Evolutionary conservation across 2,329 filamentous ascomycete species (phyloP).

Genomic region (Aquanectria penicillioides): DNA sequence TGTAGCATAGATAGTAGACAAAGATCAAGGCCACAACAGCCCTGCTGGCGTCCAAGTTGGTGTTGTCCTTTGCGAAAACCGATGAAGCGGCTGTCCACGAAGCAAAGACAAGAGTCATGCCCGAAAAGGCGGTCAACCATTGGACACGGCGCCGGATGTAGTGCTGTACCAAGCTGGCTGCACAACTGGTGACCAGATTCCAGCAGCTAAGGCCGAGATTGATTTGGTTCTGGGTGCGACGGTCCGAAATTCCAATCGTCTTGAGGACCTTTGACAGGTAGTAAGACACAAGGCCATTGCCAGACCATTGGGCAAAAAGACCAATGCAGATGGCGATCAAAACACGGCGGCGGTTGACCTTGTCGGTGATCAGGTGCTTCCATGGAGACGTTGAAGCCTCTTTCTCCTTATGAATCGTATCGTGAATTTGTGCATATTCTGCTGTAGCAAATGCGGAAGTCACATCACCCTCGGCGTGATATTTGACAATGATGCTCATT

Average conservation of each 20-base stretch:
- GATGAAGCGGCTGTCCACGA: too few relatives aligned
- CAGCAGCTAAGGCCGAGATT: too few relatives aligned
- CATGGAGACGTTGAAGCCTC: conserved; percentile 8
- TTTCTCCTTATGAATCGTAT: conserved; percentile 36
- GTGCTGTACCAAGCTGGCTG: too few relatives aligned
- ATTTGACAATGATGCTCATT: conserved; percentile 60
- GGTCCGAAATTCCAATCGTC: conserved; percentile 46
- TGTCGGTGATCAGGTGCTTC: background rate
- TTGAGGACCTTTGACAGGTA: conserved; percentile 29
- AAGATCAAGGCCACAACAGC: too few relatives aligned
- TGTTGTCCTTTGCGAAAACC: too few relatives aligned
- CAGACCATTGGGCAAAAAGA: background rate
- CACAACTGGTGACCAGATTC: too few relatives aligned
- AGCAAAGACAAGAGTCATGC: too few relatives aligned
- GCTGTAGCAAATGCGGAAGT: conserved; percentile 50
- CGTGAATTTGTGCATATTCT: background rate
- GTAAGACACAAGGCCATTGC: conserved; percentile 1
- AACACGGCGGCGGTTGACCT: background rate
- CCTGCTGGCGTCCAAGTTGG: too few relatives aligned
- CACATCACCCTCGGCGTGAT: conserved; percentile 62
- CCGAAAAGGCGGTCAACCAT: too few relatives aligned
- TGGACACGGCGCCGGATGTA: too few relatives aligned
- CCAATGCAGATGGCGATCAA: background rate
- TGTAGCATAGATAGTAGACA: too few relatives aligned
- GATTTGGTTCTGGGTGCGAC: conserved; percentile 41